Evolutionary conservation across 176 grass and related monocot species (phyloP), one percentile per base, ranked within the genome.

Genomic region (Tuctoria greenei): DNA sequence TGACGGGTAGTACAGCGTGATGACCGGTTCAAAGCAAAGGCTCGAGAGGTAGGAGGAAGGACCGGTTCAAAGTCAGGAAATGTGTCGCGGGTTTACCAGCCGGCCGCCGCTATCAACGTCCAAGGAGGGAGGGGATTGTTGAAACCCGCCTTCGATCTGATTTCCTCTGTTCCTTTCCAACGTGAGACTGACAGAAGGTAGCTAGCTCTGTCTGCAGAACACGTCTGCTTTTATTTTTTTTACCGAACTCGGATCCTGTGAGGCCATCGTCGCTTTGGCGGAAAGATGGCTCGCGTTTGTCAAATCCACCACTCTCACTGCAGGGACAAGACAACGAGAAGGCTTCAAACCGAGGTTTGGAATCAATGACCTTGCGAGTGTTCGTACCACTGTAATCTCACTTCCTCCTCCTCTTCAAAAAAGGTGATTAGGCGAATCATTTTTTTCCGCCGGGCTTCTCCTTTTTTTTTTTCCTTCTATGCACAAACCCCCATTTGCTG

Each of bases 351-450:
- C 4, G 57, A 83, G 74, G 75, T 38, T 83, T 83, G 75, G 80
- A 83, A 88, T 79, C 81, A 69, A 44, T 79, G 75, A 79, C 75
- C 69, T 17, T 40, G 41, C 1, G 62, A 67, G 75, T 43, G 80
- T 88, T 83, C 86, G 83, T 44, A 88, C 79, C 75, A 83, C 54
- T 79, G 75, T 79, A 23, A 69, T 79, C 68, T 47, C 36, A 5
- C n/a, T 55, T 55, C 7, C 9, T 54, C 6, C 1, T 45, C 40
- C 8, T 47, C 40, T 75, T 46, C 26, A 68, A 79, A 31, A 79
- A 6, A n/a, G n/a, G n/a, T n/a, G n/a, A n/a, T n/a, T n/a, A n/a
- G 69, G 16, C 34, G 62, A 63, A 73, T 67, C 17, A 45, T 31
- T 71, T 57, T 69, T 57, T 57, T 69, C 46, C 18, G 5, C 26